Evolutionary conservation across 2,329 filamentous ascomycete species (phyloP).

Genomic region (Fusarium pseudograminearum): DNA sequence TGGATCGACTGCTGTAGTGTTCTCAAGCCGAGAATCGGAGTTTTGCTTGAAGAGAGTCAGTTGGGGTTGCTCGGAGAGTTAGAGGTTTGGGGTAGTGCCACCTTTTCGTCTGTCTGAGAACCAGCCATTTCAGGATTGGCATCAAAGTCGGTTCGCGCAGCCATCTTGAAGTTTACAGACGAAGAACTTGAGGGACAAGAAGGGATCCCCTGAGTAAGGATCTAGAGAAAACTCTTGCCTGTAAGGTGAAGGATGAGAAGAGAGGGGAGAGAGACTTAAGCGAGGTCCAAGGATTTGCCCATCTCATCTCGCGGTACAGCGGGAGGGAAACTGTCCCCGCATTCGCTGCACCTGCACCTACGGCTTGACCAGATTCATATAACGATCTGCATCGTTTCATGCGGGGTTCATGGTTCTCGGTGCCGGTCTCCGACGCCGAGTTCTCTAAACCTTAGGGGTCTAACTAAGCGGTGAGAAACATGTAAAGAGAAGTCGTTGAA

Average conservation of each 20-base stretch:
- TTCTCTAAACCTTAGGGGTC: not conserved
- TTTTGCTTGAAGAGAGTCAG: slow-evolving; percentile 16
- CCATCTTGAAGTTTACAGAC: not conserved
- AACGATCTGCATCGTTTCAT: slow-evolving; percentile 22
- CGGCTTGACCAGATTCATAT: not conserved
- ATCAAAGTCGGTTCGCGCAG: slow-evolving; percentile 14
- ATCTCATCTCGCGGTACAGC: slow-evolving; percentile 14
- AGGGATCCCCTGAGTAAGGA: not conserved
- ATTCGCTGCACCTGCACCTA: slow-evolving; percentile 5
- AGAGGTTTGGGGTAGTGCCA: slow-evolving; percentile 1
- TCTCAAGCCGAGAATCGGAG: slow-evolving; percentile 27
- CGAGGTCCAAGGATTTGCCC: slow-evolving; percentile 18
- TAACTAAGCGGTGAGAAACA: not conserved
- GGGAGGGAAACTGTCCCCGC: slow-evolving; percentile 26
- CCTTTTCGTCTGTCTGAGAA: slow-evolving; percentile 25
- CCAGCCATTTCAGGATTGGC: slow-evolving; percentile 13
- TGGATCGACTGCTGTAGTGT: slow-evolving; percentile 11
- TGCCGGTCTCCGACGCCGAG: slow-evolving; percentile 20
- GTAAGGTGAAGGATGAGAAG: slow-evolving; percentile 5
- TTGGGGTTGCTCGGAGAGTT: not conserved
- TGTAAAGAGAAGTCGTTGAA: not conserved
- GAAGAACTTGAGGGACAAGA: not conserved
- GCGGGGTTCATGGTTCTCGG: slow-evolving; percentile 12
- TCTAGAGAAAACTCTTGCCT: not conserved
- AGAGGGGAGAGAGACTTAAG: slow-evolving; percentile 8